These are phyloP conservation scores for Cryphonectria naterciae DNA, from an alignment of 2,329 filamentous ascomycete species.

Conservation along the genomic window DNA sequence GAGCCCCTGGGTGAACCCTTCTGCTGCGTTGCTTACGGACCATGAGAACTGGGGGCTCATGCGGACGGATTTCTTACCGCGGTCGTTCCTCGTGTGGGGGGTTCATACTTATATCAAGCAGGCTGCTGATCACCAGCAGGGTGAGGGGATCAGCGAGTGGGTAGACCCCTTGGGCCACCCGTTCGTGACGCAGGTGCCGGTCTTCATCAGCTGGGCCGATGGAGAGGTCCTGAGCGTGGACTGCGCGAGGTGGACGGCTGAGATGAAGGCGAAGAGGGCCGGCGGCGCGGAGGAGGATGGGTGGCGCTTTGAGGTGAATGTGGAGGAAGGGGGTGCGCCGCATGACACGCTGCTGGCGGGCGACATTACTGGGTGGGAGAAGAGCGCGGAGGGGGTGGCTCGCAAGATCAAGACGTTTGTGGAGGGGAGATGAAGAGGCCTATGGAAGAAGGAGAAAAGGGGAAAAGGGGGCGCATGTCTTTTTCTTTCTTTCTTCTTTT, in stretches of 20 bases:
- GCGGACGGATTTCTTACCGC: constrained; percentile 17
- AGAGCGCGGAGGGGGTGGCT: constrained; percentile 22
- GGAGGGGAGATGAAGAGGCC: neutral
- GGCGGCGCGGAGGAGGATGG: too few species aligned
- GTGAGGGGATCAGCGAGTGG: constrained; percentile 38
- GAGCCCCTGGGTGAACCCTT: constrained; percentile 35
- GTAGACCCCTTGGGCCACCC: constrained; percentile 42
- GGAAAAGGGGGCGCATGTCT: neutral
- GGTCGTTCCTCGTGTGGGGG: constrained; percentile 43
- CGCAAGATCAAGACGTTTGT: constrained; percentile 21
- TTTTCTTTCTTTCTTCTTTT: neutral
- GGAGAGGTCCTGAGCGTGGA: constrained; percentile 48
- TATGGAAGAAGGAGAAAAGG: neutral
- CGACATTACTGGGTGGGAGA: constrained; percentile 43
- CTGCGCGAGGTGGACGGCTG: constrained; percentile 41
- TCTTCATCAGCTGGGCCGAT: constrained; percentile 47
- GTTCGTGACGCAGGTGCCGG: constrained; percentile 43
- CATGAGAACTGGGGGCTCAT: constrained; percentile 7
- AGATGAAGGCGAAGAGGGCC: constrained; percentile 36
- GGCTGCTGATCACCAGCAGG: neutral
- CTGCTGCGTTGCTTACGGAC: neutral
- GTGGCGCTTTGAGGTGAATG: constrained; percentile 40
- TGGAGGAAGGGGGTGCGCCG: constrained; percentile 42
- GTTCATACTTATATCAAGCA: constrained; percentile 38
- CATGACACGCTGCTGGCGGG: constrained; percentile 50